Evolutionary conservation across 2,329 filamentous ascomycete genomes (phyloP).

Genomic region (Penicillium sp.): DNA sequence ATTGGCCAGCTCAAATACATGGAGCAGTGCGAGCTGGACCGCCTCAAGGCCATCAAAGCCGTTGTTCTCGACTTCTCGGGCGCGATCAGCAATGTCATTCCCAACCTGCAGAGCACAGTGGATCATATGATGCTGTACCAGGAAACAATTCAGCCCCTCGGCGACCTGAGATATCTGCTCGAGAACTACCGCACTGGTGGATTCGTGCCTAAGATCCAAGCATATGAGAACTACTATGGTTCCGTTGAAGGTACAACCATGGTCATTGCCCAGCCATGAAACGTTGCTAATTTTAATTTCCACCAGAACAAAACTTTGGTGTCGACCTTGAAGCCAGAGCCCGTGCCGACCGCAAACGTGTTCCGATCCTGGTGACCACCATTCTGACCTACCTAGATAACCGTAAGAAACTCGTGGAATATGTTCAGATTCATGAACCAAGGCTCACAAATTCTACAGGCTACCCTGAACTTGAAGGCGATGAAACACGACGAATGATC

Average conservation of each 20-base stretch:
- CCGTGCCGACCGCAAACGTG: constrained; percentile 89
- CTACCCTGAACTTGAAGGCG: constrained; percentile 95
- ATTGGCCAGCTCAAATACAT: constrained; percentile 90
- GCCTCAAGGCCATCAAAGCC: constrained; percentile 96
- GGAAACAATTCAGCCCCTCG: constrained; percentile 91
- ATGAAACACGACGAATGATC: constrained; percentile 85
- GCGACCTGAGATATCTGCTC: constrained; percentile 86
- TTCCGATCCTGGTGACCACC: constrained; percentile 86
- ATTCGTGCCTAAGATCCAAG: constrained; percentile 83
- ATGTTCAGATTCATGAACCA: neutral
- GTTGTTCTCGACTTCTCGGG: constrained; percentile 97
- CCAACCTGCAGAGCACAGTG: constrained; percentile 88
- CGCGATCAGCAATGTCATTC: constrained; percentile 96
- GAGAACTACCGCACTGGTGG: constrained; percentile 96
- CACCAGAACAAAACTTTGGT: constrained; percentile 84
- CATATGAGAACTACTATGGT: constrained; percentile 99
- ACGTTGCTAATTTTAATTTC: constrained; percentile 18
- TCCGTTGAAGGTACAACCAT: constrained; percentile 67
- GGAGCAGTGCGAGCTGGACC: constrained; percentile 93
- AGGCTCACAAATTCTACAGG: constrained; percentile 43
- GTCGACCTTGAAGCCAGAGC: constrained; percentile 96
- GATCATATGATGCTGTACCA: constrained; percentile 99
- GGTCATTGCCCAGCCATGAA: neutral
- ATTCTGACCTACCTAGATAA: constrained; percentile 94
- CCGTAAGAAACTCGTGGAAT: constrained; percentile 43